These are phyloP conservation scores for Epichloe scottii DNA, from an alignment of 2,329 filamentous ascomycete genomes.

Conservation along the genomic window DNA sequence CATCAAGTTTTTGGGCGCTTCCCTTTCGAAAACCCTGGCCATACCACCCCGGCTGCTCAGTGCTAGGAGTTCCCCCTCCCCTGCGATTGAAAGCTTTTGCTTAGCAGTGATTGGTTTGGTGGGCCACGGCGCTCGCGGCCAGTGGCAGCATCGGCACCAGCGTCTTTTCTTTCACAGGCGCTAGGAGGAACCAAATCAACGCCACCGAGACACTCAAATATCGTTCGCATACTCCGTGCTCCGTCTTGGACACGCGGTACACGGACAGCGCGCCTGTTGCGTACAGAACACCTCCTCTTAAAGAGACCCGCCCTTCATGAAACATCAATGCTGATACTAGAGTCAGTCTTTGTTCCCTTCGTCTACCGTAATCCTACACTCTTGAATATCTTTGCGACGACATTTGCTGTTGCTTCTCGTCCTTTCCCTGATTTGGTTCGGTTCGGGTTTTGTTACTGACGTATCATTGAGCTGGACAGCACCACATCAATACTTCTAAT, in stretches of 20 bases:
- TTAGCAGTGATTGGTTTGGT: not conserved
- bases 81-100: not conserved
- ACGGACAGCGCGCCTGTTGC: not conserved
- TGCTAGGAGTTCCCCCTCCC: not conserved
- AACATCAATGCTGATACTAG: slow-evolving; percentile 15
- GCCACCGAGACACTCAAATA: not conserved
- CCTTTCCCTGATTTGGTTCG: not conserved
- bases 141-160: not conserved
- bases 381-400: not conserved
- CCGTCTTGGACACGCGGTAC: not conserved
- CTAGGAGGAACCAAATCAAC: not conserved
- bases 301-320: not conserved
- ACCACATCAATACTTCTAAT: slow-evolving; percentile 11
- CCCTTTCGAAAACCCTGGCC: not conserved
- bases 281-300: slow-evolving; percentile 1
- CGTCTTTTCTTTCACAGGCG: not conserved
- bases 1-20: not conserved
- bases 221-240: not conserved
- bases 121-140: not conserved
- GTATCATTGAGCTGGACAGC: not conserved
- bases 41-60: not conserved
- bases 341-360: slow-evolving; percentile 13
- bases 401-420: not conserved
- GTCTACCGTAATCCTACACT: not conserved
- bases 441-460: not conserved